Evolutionary conservation across 2,329 filamentous ascomycete genomes (phyloP).

Genomic region (Fusarium sp.): DNA sequence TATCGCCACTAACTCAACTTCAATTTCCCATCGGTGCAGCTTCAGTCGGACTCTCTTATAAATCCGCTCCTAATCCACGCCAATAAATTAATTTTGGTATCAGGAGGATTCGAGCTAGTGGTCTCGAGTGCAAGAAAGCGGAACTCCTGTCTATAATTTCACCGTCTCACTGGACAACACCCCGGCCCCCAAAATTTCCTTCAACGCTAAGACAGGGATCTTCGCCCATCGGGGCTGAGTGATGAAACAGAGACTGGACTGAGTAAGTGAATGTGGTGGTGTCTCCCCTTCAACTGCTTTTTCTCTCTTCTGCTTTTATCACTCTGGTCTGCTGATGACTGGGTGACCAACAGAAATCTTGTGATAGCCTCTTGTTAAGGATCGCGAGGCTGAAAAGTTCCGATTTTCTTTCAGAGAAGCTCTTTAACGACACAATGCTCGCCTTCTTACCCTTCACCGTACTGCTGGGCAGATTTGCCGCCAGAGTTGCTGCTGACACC

Average conservation of each 20-base stretch:
- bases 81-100: conserved; percentile 3
- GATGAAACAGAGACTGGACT: conserved; percentile 10
- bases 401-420: neutral
- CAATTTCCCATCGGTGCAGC: neutral
- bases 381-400: neutral
- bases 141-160: neutral
- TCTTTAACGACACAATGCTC: neutral
- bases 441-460: conserved; percentile 6
- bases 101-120: conserved; percentile 13
- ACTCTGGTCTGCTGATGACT: neutral
- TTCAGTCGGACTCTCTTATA: neutral
- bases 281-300: neutral
- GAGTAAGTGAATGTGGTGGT: neutral
- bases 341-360: neutral
- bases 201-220: conserved; percentile 22
- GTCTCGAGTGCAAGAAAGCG: neutral
- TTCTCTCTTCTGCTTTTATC: neutral
- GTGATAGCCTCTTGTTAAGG: neutral
- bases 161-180: conserved; percentile 10
- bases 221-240: conserved; percentile 18
- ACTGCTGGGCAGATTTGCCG: conserved; percentile 8
- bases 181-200: conserved; percentile 7
- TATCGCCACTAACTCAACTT: neutral
- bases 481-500: conserved; percentile 1
- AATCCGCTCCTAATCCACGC: neutral